phyloP scores from a whole-genome alignment of 129 eudicot genomes.

The Helichrysum umbraculigerum region DNA sequence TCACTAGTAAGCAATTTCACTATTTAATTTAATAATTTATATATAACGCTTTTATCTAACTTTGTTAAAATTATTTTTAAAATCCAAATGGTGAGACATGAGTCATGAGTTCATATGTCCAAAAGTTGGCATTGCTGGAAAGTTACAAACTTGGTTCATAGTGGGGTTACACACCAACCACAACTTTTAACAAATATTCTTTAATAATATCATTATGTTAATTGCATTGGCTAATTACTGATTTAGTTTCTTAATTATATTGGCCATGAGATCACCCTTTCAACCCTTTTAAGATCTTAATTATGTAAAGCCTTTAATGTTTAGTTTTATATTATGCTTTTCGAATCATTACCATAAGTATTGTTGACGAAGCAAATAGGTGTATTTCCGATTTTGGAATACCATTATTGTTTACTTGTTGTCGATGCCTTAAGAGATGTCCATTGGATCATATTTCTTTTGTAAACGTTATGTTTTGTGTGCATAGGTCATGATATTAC shows the following conservation, averaged over 20 bases:
- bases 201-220: not conserved
- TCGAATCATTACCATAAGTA: conserved; percentile 1
- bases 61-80: not conserved
- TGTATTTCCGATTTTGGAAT: not conserved
- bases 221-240: conserved; percentile 2
- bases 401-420: not conserved
- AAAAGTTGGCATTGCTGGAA: conserved; percentile 38
- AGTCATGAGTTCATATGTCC: conserved; percentile 34
- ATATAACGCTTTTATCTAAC: not conserved
- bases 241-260: not conserved
- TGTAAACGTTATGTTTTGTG: not conserved
- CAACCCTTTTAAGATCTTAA: conserved; percentile 15
- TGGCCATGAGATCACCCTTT: conserved; percentile 11
- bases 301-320: not conserved
- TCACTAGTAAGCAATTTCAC: not conserved
- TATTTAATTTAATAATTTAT: too few relatives aligned
- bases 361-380: not conserved
- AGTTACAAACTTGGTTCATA: conserved; percentile 9
- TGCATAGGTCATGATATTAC: too few relatives aligned
- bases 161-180: conserved; percentile 39
- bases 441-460: conserved; percentile 20
- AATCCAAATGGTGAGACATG: conserved; percentile 39
- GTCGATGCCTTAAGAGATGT: not conserved
- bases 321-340: not conserved
- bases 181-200: not conserved